Base-by-base conservation (phyloP, 192 early-diverging fungal species). In the Rhizoclosmatium sp. region DNA sequence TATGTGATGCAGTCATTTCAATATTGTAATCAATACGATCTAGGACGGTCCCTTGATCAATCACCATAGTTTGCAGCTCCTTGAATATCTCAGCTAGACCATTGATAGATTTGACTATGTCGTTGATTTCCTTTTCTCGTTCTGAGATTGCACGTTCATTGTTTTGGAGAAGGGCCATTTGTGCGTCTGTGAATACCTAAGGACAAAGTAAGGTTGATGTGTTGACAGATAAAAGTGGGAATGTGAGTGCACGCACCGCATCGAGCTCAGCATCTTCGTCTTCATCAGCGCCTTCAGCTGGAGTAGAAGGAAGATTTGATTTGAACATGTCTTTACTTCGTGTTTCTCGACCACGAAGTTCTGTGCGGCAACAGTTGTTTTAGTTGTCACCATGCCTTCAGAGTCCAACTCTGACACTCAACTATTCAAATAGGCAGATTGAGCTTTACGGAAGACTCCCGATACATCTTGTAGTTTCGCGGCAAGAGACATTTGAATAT, bases 11-110 rank as follows among this genome's bases (percentile, higher is more conserved):
- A 7, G 93, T 92, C 71, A 93, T 92, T 78, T 98, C 98, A 71
- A 99, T 92, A 80, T 99, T 98, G 83, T 93, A 99, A 83, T 99
- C 98, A 71, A 99, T 98, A 42, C 98, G 90, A 85, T 99, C 98
- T 39, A 99, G 87, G 71, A 99, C 81, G 3, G 98, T 95, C 16
- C 98, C 98, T 82, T 99, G 98, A 83, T 98, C 98, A 78, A 99
- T 96, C 23, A 99, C 92, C 91, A 99, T 94, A 39, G 93, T 91
- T 81, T 99, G 95, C 78, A 98, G 87, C 76, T 97, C 95, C 71
- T 90, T 89, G 83, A 99, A 99, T 14, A 99, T 92, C 49, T 94
- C 93, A 2, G 95, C 95, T 66, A 99, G 84, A 39, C 93, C 91
- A 46, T 92, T 85, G 69, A 99, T 97, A 21, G 95, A 95, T 80